These are phyloP conservation scores for Fusarium domesticum DNA, from an alignment of 2,329 filamentous ascomycete genomes.

Conservation along the genomic window DNA sequence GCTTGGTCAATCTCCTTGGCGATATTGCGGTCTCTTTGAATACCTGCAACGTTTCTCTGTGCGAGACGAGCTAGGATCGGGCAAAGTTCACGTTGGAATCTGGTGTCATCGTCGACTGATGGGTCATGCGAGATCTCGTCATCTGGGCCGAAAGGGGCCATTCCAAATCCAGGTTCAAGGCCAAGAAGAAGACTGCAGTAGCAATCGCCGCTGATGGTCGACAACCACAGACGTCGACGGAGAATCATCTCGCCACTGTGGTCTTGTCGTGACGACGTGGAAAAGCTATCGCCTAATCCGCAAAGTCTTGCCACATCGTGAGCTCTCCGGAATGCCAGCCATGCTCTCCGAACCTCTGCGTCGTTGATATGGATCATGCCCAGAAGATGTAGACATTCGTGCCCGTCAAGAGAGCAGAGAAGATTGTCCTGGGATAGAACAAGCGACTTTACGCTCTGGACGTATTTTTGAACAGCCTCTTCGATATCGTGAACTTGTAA, in stretches of 20 bases:
- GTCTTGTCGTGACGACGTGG: constrained; percentile 4
- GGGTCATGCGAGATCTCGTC: constrained; percentile 9
- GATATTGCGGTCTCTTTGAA: constrained; percentile 1
- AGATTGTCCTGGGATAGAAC: constrained; percentile 8
- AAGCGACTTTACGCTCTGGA: constrained; percentile 8
- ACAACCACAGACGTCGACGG: constrained; percentile 12
- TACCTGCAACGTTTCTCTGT: constrained; percentile 9
- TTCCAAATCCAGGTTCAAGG: constrained; percentile 8
- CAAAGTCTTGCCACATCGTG: constrained; percentile 8
- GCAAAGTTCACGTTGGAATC: constrained; percentile 10
- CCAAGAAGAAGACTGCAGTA: constrained; percentile 16
- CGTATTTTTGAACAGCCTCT: constrained; percentile 2
- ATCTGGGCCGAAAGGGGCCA: constrained; percentile 8
- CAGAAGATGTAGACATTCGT: constrained; percentile 12
- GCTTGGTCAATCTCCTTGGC: constrained; percentile 5
- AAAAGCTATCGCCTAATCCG: constrained; percentile 13
- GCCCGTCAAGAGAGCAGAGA: constrained; percentile 5
- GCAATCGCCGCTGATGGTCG: constrained; percentile 9
- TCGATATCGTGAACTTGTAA: constrained; percentile 7
- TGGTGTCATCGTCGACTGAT: constrained; percentile 5
- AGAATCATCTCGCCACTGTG: constrained; percentile 1
- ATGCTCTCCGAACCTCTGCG: constrained; percentile 7
- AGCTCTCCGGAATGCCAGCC: constrained; percentile 9
- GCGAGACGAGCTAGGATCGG: constrained; percentile 9
- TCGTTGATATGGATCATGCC: constrained; percentile 10